Percentiles rank a stretch among this genome's conserved stretches.
These are phyloP conservation scores for Hyphodiscus hymeniophilus DNA, from an alignment of 495 filamentous ascomycete species.

Conservation along the genomic window DNA sequence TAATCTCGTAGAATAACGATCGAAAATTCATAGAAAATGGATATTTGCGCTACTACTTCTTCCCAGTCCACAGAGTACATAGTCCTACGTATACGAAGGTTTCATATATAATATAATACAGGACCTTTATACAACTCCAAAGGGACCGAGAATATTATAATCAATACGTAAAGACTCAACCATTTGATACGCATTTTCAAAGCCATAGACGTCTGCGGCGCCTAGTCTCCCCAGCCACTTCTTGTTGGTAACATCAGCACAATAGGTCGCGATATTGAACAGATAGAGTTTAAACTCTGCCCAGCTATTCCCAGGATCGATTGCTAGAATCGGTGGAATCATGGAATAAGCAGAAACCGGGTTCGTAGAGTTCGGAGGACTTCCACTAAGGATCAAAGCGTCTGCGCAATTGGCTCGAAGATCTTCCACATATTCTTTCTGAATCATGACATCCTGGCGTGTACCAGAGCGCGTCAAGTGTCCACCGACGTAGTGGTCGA, in stretches of 20 bases:
- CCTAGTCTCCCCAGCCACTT: slow-evolving; percentile 29
- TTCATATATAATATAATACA: too few species aligned
- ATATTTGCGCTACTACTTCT: too few species aligned
- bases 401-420: slow-evolving; percentile 25
- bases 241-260: slow-evolving; percentile 24
- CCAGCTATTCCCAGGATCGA: slow-evolving; percentile 30
- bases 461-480: slow-evolving; percentile 28
- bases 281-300: slow-evolving; percentile 27
- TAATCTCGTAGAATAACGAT: too few species aligned
- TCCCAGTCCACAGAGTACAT: too few species aligned
- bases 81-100: too few species aligned
- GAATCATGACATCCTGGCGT: slow-evolving; percentile 27
- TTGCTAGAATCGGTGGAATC: neutral
- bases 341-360: neutral
- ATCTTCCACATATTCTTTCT: slow-evolving; percentile 31
- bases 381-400: slow-evolving; percentile 22
- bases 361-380: neutral
- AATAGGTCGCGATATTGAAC: slow-evolving; percentile 20
- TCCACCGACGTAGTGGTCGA: slow-evolving; percentile 32
- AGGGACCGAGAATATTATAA: slow-evolving; percentile 14
- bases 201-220: slow-evolving; percentile 28
- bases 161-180: slow-evolving; percentile 26
- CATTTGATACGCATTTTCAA: slow-evolving; percentile 25
- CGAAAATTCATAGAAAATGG: too few species aligned
- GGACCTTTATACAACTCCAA: too few species aligned